Evolutionary conservation across 345 rosid species (phyloP), one percentile per base, ranked within the genome.

Genomic region (Acer saccharum): DNA sequence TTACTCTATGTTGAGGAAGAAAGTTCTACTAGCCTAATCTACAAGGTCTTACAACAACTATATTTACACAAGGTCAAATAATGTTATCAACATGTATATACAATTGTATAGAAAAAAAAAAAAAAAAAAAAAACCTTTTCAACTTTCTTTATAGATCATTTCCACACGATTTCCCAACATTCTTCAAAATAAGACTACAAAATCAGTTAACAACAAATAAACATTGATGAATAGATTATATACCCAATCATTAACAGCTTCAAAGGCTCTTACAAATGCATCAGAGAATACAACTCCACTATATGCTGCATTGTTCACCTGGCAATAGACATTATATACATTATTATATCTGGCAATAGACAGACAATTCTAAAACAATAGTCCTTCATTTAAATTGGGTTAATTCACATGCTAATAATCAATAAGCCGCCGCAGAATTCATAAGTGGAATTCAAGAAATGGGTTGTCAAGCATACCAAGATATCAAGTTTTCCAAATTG

Each of bases 241-340:
- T 69, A 21, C 74, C 81, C 71, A 58, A 69, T 10, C 52, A 29
- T 71, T 62, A 44, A 46, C 16, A 64, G 52, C 46, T 65, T 64
- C 10, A 27, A 75, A 25, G 21, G 76, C 44, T 52, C 4, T 64
- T 0, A 18, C 10, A 48, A 70, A 23, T 20, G 81, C 77, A 5
- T 83, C 83, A 7, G 62, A 71, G 57, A 27, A 10, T 2, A 65
- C 18, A 20, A 23, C 77, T 57, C 81, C 86, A 57, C 18, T 23
- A 21, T 2, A 0, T 3, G 79, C 86, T 9, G 83, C 83, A 60
- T 80, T 83, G 70, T 80, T 83, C 73, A 80, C 81, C 83, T 83
- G 74, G 25, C 25, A 23, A 23, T 23, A 23, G 25, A 23, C 25
- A 23, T 23, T 23, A 23, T 23, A 23, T 23, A 23, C 25, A 23